These are phyloP conservation scores for Magnaporthiopsis incrustans DNA, from an alignment of 2,329 filamentous ascomycete genomes.

Conservation along the genomic window DNA sequence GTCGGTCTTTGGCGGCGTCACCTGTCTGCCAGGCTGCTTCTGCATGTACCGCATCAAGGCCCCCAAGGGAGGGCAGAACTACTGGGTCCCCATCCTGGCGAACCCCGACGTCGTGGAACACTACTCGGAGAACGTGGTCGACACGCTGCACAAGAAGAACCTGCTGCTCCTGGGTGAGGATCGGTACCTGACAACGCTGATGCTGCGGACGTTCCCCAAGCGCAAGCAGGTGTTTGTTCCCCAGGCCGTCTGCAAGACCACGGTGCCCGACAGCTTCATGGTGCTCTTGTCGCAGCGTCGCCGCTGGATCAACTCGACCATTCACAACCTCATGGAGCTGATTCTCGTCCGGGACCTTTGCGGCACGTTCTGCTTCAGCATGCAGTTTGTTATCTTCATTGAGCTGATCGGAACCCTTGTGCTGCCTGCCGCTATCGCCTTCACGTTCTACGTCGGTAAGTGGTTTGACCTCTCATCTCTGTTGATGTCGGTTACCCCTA, in stretches of 20 bases:
- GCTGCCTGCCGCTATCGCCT: constrained; percentile 89
- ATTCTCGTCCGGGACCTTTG: constrained; percentile 92
- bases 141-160: constrained; percentile 97
- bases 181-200: constrained; percentile 90
- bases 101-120: constrained; percentile 99
- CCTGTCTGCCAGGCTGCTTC: constrained; percentile 96
- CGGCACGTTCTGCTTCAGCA: constrained; percentile 98
- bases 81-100: constrained; percentile 97
- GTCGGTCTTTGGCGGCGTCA: constrained; percentile 97
- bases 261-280: constrained; percentile 85
- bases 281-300: constrained; percentile 90
- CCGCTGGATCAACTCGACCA: constrained; percentile 98
- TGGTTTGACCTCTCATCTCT: constrained; percentile 16
- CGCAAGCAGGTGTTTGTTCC: constrained; percentile 98
- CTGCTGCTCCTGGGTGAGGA: constrained; percentile 85
- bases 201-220: constrained; percentile 98
- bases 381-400: constrained; percentile 97
- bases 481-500: neutral
- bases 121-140: constrained; percentile 98
- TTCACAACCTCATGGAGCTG: constrained; percentile 97
- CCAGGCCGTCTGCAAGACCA: constrained; percentile 97
- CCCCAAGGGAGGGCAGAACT: constrained; percentile 96
- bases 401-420: constrained; percentile 93
- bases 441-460: constrained; percentile 93
- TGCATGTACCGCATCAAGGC: constrained; percentile 99